phyloP scores from a whole-genome alignment of 1,284 basidiomycete species.

The Fomes fomentarius region DNA sequence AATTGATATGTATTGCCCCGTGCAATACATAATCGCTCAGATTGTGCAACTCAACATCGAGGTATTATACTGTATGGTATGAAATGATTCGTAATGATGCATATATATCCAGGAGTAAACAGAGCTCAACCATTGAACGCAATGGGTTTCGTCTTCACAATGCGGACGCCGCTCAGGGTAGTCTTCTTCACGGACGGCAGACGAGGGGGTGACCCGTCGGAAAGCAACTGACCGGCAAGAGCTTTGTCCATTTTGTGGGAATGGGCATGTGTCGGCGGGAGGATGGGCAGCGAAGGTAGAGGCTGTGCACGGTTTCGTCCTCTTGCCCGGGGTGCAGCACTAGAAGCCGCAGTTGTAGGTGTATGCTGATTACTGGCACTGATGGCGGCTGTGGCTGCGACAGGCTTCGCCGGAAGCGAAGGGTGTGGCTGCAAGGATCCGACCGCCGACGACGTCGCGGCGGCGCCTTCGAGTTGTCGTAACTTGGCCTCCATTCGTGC shows the following conservation, averaged over 20 bases:
- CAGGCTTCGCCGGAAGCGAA: constrained; percentile 56
- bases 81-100: neutral
- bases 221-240: neutral
- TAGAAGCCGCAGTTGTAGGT: constrained; percentile 10
- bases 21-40: neutral
- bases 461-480: constrained; percentile 65
- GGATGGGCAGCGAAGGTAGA: constrained; percentile 19
- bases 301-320: constrained; percentile 5
- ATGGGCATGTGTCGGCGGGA: constrained; percentile 5
- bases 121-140: constrained; percentile 1
- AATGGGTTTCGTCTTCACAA: constrained; percentile 14
- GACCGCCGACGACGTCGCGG: constrained; percentile 25
- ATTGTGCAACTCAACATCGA: too few species aligned
- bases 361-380: constrained; percentile 4
- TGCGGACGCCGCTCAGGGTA: constrained; percentile 16
- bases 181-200: constrained; percentile 12
- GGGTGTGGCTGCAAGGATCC: constrained; percentile 41
- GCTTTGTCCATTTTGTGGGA: neutral
- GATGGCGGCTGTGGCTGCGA: constrained; percentile 10
- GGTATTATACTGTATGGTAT: too few species aligned
- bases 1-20: neutral
- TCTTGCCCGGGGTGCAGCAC: constrained; percentile 2
- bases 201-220: neutral
- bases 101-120: neutral
- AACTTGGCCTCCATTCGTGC: constrained; percentile 96